These are phyloP conservation scores for Rhodotorula sp. DNA, from an alignment of 1,284 basidiomycete genomes.

Conservation along the genomic window DNA sequence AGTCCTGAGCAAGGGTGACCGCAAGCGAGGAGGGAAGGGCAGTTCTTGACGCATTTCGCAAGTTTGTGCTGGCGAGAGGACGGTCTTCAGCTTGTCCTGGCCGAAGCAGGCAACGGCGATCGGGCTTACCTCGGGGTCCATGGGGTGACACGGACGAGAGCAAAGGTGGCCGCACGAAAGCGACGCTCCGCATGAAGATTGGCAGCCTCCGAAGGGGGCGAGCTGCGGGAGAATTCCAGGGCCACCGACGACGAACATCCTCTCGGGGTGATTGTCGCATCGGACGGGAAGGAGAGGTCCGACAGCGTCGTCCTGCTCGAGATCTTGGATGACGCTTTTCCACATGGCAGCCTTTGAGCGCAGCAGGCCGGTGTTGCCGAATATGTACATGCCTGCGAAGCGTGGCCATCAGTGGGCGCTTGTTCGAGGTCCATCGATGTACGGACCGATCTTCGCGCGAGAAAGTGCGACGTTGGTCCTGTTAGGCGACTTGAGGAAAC, in stretches of 20 bases:
- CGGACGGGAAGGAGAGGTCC: conserved; percentile 60
- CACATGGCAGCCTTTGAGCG: conserved; percentile 58
- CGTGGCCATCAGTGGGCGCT: too few relatives aligned
- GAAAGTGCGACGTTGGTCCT: conserved; percentile 65
- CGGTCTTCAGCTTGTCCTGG: too few relatives aligned
- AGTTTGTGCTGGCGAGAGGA: too few relatives aligned
- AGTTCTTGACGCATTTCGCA: too few relatives aligned
- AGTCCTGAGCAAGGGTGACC: conserved; percentile 62
- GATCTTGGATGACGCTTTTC: conserved; percentile 59
- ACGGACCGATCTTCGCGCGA: conserved; percentile 63
- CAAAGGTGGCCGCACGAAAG: conserved; percentile 70
- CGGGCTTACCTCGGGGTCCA: conserved; percentile 55
- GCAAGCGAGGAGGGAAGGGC: too few relatives aligned
- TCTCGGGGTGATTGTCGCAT: conserved; percentile 61
- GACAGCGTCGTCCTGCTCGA: conserved; percentile 56
- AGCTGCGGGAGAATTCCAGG: conserved; percentile 59
- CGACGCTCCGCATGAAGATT: conserved; percentile 58
- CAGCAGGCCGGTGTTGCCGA: conserved; percentile 60
- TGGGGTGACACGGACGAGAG: conserved; percentile 68
- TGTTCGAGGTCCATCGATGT: too few relatives aligned
- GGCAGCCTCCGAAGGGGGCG: conserved; percentile 68
- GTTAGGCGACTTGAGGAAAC: conserved; percentile 63
- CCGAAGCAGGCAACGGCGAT: too few relatives aligned
- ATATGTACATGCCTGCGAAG: too few relatives aligned
- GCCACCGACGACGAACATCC: conserved; percentile 52